Percentiles rank a stretch among this genome's conserved stretches.
phyloP scores from a whole-genome alignment of 169 alveolate species.

The Eimeria praecox region DNA sequence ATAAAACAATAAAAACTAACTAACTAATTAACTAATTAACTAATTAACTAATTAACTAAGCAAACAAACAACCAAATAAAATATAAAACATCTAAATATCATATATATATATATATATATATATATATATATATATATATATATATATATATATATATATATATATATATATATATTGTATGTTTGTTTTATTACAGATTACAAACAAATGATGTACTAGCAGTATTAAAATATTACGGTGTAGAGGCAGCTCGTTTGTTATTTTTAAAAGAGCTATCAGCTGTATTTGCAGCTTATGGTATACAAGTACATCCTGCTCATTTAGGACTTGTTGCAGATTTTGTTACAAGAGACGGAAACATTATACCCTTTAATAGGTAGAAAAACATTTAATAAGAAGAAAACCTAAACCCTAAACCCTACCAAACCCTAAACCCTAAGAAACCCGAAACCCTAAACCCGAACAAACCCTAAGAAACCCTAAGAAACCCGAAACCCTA shows the following conservation, averaged over 20 bases:
- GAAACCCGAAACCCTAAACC: neutral
- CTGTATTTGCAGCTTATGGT: conserved; percentile 98
- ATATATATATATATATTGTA: too few relatives aligned
- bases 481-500: neutral
- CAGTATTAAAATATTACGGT: conserved; percentile 97
- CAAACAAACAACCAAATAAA: too few relatives aligned
- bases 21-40: too few relatives aligned
- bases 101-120: too few relatives aligned
- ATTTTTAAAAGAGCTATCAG: conserved; percentile 95
- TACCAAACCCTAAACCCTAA: conserved; percentile 32
- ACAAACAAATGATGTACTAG: conserved; percentile 96
- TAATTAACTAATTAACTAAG: too few relatives aligned
- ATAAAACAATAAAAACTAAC: too few relatives aligned
- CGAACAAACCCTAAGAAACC: neutral
- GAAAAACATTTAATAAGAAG: neutral
- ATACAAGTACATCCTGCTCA: conserved; percentile 98
- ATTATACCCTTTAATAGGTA: conserved; percentile 93
- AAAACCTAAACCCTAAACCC: neutral
- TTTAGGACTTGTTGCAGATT: conserved; percentile 97
- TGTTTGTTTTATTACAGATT: conserved; percentile 77
- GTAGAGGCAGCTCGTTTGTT: conserved; percentile 99
- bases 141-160: too few relatives aligned
- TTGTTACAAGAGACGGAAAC: conserved; percentile 97
- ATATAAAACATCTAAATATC: too few relatives aligned
- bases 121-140: too few relatives aligned